Percentiles rank a stretch among this genome's conserved stretches.
phyloP scores from a whole-genome alignment of 768 basidiomycete genomes.

The Favolaschia claudopus region DNA sequence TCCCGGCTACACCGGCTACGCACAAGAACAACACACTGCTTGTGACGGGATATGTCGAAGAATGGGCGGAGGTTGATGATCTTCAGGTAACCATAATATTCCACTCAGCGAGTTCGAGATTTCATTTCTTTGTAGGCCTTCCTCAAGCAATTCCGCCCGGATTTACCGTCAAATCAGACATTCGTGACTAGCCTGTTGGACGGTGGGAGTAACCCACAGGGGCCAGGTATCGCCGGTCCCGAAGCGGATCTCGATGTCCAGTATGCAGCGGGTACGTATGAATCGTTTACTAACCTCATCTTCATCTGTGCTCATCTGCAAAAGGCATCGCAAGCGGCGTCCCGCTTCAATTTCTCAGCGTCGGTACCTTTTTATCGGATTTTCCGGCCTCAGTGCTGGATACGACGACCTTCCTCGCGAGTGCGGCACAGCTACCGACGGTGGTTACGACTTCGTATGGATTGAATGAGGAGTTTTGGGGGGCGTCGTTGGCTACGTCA shows the following conservation, averaged over 20 bases:
- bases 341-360: slow-evolving; percentile 46
- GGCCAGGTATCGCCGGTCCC: slow-evolving; percentile 6
- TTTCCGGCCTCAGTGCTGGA: slow-evolving; percentile 47
- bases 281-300: slow-evolving; percentile 48
- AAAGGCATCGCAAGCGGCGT: slow-evolving; percentile 43
- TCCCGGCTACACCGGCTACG: slow-evolving; percentile 30
- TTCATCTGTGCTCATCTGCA: slow-evolving; percentile 52
- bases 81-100: slow-evolving; percentile 23
- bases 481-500: slow-evolving; percentile 41
- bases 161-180: slow-evolving; percentile 14
- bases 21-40: slow-evolving; percentile 26
- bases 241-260: slow-evolving; percentile 25
- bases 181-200: slow-evolving; percentile 22
- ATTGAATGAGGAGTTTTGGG: too few species aligned
- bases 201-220: slow-evolving; percentile 26
- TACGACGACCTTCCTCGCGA: slow-evolving; percentile 48
- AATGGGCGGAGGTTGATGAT: slow-evolving; percentile 30
- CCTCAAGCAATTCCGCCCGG: slow-evolving; percentile 23
- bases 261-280: slow-evolving; percentile 12
- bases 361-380: slow-evolving; percentile 36
- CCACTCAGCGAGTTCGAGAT: too few species aligned
- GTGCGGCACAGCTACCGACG: slow-evolving; percentile 54
- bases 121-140: slow-evolving; percentile 7
- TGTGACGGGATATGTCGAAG: slow-evolving; percentile 26
- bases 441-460: slow-evolving; percentile 56